Percentiles rank a stretch among this genome's conserved stretches.
phyloP scores from a whole-genome alignment of 2,329 filamentous ascomycete species.

The Fusarium foetens region DNA sequence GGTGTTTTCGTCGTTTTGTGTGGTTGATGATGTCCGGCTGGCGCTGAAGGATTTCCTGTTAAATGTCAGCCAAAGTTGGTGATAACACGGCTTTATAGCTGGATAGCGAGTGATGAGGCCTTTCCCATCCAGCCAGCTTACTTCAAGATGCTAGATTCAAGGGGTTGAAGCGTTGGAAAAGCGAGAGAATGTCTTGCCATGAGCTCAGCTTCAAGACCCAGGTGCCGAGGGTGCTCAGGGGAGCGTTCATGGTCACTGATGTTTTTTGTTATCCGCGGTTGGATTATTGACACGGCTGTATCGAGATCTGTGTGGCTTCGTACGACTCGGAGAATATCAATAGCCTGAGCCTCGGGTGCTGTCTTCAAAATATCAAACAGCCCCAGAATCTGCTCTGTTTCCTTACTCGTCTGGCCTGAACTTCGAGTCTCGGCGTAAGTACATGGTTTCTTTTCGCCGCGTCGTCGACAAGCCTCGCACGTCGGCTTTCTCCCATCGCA shows the following conservation, averaged over 20 bases:
- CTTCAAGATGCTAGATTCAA: slow-evolving; percentile 17
- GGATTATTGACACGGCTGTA: slow-evolving; percentile 6
- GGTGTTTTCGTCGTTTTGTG: neutral
- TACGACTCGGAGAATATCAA: slow-evolving; percentile 19
- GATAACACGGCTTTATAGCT: neutral
- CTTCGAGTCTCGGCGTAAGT: slow-evolving; percentile 9
- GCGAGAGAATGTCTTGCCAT: slow-evolving; percentile 24
- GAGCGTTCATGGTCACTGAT: neutral
- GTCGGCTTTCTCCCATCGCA: slow-evolving; percentile 10
- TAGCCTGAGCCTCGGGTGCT: slow-evolving; percentile 8
- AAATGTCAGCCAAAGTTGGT: neutral
- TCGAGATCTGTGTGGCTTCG: slow-evolving; percentile 17
- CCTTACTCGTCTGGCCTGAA: slow-evolving; percentile 8
- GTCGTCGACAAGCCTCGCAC: slow-evolving; percentile 17
- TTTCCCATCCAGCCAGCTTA: neutral
- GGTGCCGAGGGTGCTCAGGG: neutral
- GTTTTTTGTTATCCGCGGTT: neutral
- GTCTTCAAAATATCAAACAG: slow-evolving; percentile 16
- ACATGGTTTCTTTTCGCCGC: slow-evolving; percentile 9
- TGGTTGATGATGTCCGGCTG: neutral
- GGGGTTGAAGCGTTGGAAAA: slow-evolving; percentile 13
- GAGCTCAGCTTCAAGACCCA: slow-evolving; percentile 23
- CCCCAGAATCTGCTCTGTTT: slow-evolving; percentile 17
- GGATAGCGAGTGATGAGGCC: neutral
- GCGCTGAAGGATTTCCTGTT: neutral